Base-by-base conservation (phyloP, 208 protist genomes). In the Trypanosoma platydactyli region DNA sequence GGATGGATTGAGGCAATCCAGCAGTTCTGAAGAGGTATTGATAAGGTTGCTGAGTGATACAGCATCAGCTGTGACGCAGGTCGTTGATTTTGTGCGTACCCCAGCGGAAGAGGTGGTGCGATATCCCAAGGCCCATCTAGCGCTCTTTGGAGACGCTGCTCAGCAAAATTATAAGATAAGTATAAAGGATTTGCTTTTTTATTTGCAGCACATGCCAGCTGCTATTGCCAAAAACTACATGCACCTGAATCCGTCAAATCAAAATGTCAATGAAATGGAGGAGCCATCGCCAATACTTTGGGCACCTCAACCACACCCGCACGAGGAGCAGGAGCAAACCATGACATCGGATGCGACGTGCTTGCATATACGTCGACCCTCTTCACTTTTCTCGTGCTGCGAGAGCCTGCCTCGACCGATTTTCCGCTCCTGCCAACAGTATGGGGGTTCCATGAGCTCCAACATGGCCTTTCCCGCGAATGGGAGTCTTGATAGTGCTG, bases 281-380 rank as follows among this genome's bases (percentile, higher is more conserved):
- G 40, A 62, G 11, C 53, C 40, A 27, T 55, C 29, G 25, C 52
- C 42, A 7, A 44, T 55, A 9, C 4, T 56, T 48, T 44, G 30
- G 12, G 30, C 44, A 51, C 64, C 64, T 9, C 54, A 61, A 22
- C 64, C 53, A 1, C 52, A 63, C 30, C 44, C 53, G 29, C 27
- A n/a, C 30, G 22, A 53, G 29, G 29, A 53, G 1, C 1, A 41
- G 30, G 51, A 46, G 44, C 50, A 52, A 51, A 33, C n/a, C 29
- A 7, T 35, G 27, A 5, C 22, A 40, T n/a, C 33, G 29, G 41
- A 56, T 29, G 64, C 61, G 5, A 20, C 29, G 12, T 46, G 29
- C 55, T 46, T 56, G 7, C 62, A 20, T 70, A 54, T 60, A 24
- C 64, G 64, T 33, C 38, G 46, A 50, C 64, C 64, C 7, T 70